These are phyloP conservation scores for Penicillium roqueforti DNA, from an alignment of 495 filamentous ascomycete species.

Conservation along the genomic window DNA sequence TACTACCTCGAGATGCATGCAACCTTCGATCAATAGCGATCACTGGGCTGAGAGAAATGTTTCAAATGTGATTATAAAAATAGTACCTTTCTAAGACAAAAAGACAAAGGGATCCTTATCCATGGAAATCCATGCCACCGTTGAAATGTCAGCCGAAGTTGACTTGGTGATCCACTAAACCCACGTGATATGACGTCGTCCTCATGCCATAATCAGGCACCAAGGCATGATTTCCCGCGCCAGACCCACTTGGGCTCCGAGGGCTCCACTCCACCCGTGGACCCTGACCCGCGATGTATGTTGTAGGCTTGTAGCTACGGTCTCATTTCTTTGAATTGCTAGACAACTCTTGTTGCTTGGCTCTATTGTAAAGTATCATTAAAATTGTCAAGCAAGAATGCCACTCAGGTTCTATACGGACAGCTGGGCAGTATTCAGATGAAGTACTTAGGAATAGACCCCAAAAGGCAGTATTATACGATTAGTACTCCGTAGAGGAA, in stretches of 20 bases:
- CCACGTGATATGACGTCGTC: too few relatives aligned
- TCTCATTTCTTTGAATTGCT: not conserved
- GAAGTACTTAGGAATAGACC: not conserved
- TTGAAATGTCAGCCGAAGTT: too few relatives aligned
- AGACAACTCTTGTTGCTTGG: not conserved
- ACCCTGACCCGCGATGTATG: too few relatives aligned
- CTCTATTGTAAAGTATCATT: not conserved
- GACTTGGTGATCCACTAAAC: too few relatives aligned
- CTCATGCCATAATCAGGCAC: too few relatives aligned
- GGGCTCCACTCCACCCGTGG: too few relatives aligned
- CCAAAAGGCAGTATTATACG: not conserved
- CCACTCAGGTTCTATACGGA: not conserved
- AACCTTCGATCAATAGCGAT: slow-evolving; percentile 1
- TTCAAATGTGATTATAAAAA: not conserved
- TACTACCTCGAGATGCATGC: slow-evolving; percentile 7
- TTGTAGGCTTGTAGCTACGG: too few relatives aligned
- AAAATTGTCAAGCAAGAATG: not conserved
- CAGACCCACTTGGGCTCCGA: too few relatives aligned
- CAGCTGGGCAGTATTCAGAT: not conserved
- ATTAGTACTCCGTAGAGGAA: not conserved
- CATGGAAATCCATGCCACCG: not conserved
- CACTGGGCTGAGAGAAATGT: not conserved
- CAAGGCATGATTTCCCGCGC: too few relatives aligned
- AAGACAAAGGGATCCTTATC: not conserved
- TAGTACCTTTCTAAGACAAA: not conserved